These are phyloP conservation scores for Lachancea fermentati DNA, from an alignment of 805 yeast genomes.

Conservation along the genomic window DNA sequence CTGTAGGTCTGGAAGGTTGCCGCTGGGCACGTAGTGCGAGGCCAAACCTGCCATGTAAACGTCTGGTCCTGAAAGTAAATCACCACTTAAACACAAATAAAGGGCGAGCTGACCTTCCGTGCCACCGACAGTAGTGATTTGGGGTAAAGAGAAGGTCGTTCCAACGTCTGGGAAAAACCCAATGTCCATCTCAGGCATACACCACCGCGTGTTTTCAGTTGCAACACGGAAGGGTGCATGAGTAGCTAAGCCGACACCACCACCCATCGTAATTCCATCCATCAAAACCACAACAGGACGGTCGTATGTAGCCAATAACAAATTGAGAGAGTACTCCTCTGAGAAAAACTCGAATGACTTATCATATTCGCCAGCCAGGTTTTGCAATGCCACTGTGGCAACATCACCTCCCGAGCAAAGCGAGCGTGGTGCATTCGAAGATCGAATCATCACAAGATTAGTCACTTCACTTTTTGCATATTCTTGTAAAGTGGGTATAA, in stretches of 20 bases:
- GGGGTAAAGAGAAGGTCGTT: slow-evolving; percentile 80
- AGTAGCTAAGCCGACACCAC: slow-evolving; percentile 88
- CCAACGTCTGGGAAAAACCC: slow-evolving; percentile 98
- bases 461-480: slow-evolving; percentile 64
- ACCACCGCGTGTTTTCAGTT: slow-evolving; percentile 84
- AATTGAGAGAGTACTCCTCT: slow-evolving; percentile 76
- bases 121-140: slow-evolving; percentile 39
- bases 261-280: slow-evolving; percentile 97
- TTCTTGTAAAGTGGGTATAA: slow-evolving; percentile 69
- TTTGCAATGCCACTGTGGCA: slow-evolving; percentile 63
- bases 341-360: slow-evolving; percentile 64
- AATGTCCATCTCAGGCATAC: slow-evolving; percentile 98
- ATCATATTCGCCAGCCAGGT: slow-evolving; percentile 40
- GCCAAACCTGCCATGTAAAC: slow-evolving; percentile 81
- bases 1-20: slow-evolving; percentile 54
- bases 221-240: slow-evolving; percentile 92
- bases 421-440: slow-evolving; percentile 50
- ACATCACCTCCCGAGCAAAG: slow-evolving; percentile 98
- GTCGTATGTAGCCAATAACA: slow-evolving; percentile 68
- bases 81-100: slow-evolving; percentile 84
- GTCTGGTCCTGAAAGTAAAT: slow-evolving; percentile 69
- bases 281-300: slow-evolving; percentile 83
- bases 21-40: slow-evolving; percentile 78
- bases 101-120: slow-evolving; percentile 73
- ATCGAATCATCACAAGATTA: slow-evolving; percentile 58